Base-by-base conservation (phyloP, 192 early-diverging fungal genomes). In the Linnemannia exigua region DNA sequence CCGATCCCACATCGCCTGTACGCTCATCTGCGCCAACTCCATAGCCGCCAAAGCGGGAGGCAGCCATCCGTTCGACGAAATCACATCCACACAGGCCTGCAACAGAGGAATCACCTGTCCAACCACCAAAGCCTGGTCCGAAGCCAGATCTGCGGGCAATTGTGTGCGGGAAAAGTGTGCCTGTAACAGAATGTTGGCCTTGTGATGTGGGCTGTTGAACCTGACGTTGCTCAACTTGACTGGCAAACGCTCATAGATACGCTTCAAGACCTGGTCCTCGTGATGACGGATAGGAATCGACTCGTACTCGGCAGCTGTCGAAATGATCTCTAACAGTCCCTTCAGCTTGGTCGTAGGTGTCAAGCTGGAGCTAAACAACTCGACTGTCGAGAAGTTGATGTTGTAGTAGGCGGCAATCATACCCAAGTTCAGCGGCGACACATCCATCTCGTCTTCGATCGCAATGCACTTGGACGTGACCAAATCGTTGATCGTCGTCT, bases 341-440 rank as follows among this genome's bases (percentile, higher is more conserved):
- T 94, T 93, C 61, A 99, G 87, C 82, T 97, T 98, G 35, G 98
- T 99, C 38, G 93, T 95, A 16, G 91, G 91, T 31, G 93, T 94
- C 74, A 99, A 89, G 72, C 96, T 97, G 83, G 97, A 90, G 54
- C 95, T 94, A 88, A 99, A 98, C 90, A 96, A 93, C 79, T 99
- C 97, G 31, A 99, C 95, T 0, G 98, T 99, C 38, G 93, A 89
- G 82, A 98, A 98, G 84, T 95, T 95, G 87, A 99, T 96, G 89
- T 98, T 96, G 89, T 99, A 99, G 89, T 97, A 99, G 8, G 98
- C 96, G 0, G 99, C 95, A 88, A 99, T 98, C 96, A 98, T 98
- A 70, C 98, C 98, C 87, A 99, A 86, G 87, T 99, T 99, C 37
- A 97, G 90, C 28, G 98, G 94, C 28, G 90, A 84, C 9, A 97